phyloP scores from a whole-genome alignment of 2,329 filamentous ascomycete species.

The Colletotrichum karsti region DNA sequence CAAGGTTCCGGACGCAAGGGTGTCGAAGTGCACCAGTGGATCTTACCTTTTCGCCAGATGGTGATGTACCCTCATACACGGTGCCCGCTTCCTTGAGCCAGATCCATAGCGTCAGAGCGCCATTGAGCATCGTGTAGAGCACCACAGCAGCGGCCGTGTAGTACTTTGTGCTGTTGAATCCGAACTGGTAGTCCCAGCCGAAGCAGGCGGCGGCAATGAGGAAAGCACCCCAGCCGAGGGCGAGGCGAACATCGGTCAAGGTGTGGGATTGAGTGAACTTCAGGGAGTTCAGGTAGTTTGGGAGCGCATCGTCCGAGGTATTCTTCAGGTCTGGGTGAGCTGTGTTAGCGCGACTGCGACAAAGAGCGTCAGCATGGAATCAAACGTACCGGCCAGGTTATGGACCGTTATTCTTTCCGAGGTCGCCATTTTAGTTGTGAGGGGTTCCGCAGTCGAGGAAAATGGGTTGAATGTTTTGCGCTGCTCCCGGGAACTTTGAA shows the following conservation, averaged over 20 bases:
- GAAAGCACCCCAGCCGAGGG: conserved; percentile 85
- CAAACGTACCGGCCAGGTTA: conserved; percentile 67
- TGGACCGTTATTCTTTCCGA: conserved; percentile 71
- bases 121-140: conserved; percentile 82
- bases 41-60: conserved; percentile 72
- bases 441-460: background rate
- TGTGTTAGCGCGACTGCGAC: conserved; percentile 25
- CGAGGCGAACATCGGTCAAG: conserved; percentile 83
- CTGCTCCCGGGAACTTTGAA: background rate
- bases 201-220: conserved; percentile 84
- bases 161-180: conserved; percentile 85
- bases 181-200: conserved; percentile 89
- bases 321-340: conserved; percentile 85
- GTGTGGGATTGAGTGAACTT: conserved; percentile 84
- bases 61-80: conserved; percentile 78
- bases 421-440: conserved; percentile 45
- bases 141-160: conserved; percentile 84
- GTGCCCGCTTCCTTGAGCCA: conserved; percentile 82
- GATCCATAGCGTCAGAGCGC: conserved; percentile 83
- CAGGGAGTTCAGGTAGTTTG: conserved; percentile 91
- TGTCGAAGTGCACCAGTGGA: background rate
- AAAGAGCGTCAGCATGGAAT: background rate
- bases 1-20: background rate
- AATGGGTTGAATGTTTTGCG: background rate
- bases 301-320: conserved; percentile 92